Conservation (phyloP, 768 basidiomycete genomes). For the Nidularia pulvinata region DNA sequence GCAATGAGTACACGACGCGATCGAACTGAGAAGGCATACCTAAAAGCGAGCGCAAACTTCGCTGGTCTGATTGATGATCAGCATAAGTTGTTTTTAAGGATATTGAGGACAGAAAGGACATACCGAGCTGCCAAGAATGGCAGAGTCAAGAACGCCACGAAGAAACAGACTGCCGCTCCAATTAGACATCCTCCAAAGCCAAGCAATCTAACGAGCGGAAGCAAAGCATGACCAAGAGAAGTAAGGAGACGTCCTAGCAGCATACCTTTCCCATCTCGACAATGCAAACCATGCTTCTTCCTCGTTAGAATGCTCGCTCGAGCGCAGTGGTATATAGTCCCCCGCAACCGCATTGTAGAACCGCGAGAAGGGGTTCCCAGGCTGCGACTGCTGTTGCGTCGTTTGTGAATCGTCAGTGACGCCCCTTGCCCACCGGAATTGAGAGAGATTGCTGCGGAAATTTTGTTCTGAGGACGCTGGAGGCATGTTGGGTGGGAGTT, state of each 20-base stretch:
- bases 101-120: conserved; percentile 12
- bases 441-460: conserved; percentile 76
- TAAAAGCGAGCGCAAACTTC: conserved; percentile 92
- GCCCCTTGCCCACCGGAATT: conserved; percentile 86
- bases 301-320: conserved; percentile 82
- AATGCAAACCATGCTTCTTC: conserved; percentile 96
- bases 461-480: conserved; percentile 51
- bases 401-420: conserved; percentile 69
- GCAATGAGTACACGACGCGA: not conserved
- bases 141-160: conserved; percentile 85
- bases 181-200: conserved; percentile 90
- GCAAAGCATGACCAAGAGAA: too few species aligned
- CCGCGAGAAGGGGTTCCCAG: conserved; percentile 74
- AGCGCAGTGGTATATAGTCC: conserved; percentile 87
- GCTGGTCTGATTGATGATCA: conserved; percentile 69
- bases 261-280: conserved; percentile 95
- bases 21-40: conserved; percentile 30
- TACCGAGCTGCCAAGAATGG: conserved; percentile 46
- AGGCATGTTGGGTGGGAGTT: conserved; percentile 3
- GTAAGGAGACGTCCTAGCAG: too few species aligned
- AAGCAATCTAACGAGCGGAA: conserved; percentile 54
- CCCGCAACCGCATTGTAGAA: conserved; percentile 88
- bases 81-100: too few species aligned
- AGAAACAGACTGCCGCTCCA: conserved; percentile 93
- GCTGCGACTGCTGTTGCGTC: conserved; percentile 25